Evolutionary conservation across 2,329 filamentous ascomycete species (phyloP), one percentile per base, ranked within the genome.

Genomic region (Pseudocercospora eumusae): DNA sequence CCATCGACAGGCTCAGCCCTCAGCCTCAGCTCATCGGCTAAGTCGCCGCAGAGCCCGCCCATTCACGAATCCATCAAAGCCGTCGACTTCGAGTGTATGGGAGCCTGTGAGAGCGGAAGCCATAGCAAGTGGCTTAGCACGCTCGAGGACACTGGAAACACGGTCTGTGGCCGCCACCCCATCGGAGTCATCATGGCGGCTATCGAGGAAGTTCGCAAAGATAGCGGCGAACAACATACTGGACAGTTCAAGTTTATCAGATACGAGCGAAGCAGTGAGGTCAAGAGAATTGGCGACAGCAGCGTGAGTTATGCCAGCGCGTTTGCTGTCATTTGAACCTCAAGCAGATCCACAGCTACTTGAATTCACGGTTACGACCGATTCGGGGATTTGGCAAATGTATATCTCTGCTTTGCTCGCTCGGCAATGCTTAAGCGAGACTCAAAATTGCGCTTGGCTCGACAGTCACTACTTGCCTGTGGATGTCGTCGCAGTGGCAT

Each of bases 291-390:
- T 0, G 76, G 74, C 15, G 91, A 96, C 66, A 95, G 88, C 68
- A 97, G 93, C 69, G 95, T 99, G 56, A 97, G 93, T 78, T 99
- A 99, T 76, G 92, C 91, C 2, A 93, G 93, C 74, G 95, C 92
- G 3, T 96, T 95, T 81, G 92, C 93, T 8, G 82, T 93, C 15
- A 73, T 92, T 33, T 92, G 21, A 54, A 21, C 25, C 9, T 31
- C 7, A 10, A 13, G 44, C 44, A 47, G 11, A 15, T 15, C 1
- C n/a, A 40, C 4, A 18, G 36, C 5, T 40, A 13, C 6, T 6
- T 8, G 36, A 40, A n/a, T 7, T 4, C 36, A 18, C 18, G 36
- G 36, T n/a, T 40, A 15, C 18, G 36, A 40, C 36, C 36, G 36
- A 40, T 40, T 18, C 4, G 15, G 7, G 6, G 15, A 18, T 15